Percentiles rank a stretch among this genome's conserved stretches.
Conservation (phyloP, 2,329 filamentous ascomycete species). For the Pseudomassariella vexata region DNA sequence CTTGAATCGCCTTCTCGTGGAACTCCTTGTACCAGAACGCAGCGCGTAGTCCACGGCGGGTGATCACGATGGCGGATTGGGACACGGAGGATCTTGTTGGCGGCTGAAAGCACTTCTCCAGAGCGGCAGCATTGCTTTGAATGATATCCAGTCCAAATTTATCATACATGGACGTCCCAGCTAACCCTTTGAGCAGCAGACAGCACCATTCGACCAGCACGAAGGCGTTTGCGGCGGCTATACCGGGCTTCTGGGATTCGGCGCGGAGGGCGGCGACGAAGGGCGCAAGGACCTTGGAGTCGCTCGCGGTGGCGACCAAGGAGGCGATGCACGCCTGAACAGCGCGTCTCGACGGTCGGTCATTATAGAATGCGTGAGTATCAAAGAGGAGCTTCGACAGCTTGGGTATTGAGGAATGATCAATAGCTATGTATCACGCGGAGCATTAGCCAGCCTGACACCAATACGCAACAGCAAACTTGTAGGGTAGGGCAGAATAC, state of each 20-base stretch:
- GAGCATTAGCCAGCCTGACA: not conserved
- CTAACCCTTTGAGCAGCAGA: slow-evolving; percentile 67
- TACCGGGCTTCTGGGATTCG: slow-evolving; percentile 70
- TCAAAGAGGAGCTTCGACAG: slow-evolving; percentile 73
- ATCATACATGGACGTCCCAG: slow-evolving; percentile 56
- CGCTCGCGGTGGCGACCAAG: slow-evolving; percentile 53
- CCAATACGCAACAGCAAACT: slow-evolving; percentile 7
- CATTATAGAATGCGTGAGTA: slow-evolving; percentile 82
- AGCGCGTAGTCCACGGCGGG: slow-evolving; percentile 72
- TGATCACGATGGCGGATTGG: slow-evolving; percentile 69
- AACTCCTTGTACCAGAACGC: slow-evolving; percentile 56
- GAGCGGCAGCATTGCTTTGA: slow-evolving; percentile 61
- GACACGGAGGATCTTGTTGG: slow-evolving; percentile 58
- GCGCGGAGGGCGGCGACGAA: slow-evolving; percentile 63
- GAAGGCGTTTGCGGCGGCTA: slow-evolving; percentile 77
- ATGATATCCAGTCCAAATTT: slow-evolving; percentile 61
- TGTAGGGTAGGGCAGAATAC: not conserved
- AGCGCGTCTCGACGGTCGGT: slow-evolving; percentile 76
- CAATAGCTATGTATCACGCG: slow-evolving; percentile 31
- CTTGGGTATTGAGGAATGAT: slow-evolving; percentile 40
- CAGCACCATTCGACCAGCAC: slow-evolving; percentile 89
- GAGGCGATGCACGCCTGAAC: slow-evolving; percentile 74
- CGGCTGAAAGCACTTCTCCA: slow-evolving; percentile 73
- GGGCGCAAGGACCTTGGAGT: slow-evolving; percentile 53
- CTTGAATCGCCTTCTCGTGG: slow-evolving; percentile 54